Percentiles rank a stretch among this genome's conserved stretches.
Evolutionary conservation across 306 rosid genomes (phyloP).

Genomic region (Cicer cuneatum): DNA sequence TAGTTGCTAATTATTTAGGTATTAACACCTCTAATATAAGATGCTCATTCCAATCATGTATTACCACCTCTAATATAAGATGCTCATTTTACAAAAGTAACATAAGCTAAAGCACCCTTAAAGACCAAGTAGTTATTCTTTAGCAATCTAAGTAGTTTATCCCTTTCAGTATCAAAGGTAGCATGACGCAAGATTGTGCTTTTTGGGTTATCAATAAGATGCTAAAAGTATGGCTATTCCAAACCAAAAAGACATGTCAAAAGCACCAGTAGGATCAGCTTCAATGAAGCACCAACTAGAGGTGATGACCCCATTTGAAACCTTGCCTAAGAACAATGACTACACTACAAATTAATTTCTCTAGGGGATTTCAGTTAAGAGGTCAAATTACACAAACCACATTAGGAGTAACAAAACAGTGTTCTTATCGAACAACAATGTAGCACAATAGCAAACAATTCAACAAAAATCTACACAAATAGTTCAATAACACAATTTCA

Average conservation of each 20-base stretch:
- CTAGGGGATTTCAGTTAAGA: constrained; percentile 3
- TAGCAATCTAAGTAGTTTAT: not conserved
- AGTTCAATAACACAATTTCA: not conserved
- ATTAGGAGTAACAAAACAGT: not conserved
- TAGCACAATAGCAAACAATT: not conserved
- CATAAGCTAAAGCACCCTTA: not conserved
- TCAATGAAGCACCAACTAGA: constrained; percentile 10
- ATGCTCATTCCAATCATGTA: not conserved
- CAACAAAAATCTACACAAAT: not conserved
- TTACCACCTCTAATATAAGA: not conserved
- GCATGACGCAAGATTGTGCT: not conserved
- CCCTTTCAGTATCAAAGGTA: not conserved
- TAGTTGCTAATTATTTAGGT: not conserved
- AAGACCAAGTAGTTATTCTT: not conserved
- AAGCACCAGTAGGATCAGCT: not conserved
- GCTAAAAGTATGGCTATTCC: not conserved
- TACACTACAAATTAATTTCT: constrained; percentile 17
- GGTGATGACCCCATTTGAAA: not conserved
- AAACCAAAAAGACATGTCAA: not conserved
- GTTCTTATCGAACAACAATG: constrained; percentile 20
- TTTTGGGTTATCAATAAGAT: not conserved
- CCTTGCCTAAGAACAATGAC: constrained; percentile 11
- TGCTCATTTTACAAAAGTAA: not conserved
- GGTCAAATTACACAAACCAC: not conserved
- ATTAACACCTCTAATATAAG: not conserved